Conservation (phyloP, 495 filamentous ascomycete species). For the Clohesyomyces aquaticus region DNA sequence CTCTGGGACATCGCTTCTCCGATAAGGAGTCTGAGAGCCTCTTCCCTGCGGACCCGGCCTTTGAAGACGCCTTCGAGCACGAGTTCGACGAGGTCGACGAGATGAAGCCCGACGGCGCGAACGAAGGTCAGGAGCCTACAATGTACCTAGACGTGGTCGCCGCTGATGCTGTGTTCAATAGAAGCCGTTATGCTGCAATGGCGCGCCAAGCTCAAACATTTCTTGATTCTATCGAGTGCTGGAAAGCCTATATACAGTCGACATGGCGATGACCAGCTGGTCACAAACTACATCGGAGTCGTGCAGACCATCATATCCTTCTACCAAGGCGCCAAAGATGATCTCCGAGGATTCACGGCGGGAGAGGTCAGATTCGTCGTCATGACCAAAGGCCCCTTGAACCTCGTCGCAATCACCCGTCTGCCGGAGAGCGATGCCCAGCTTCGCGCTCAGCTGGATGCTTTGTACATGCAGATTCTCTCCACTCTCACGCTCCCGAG, state of each 20-base stretch:
- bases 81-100: slow-evolving; percentile 82
- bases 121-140: slow-evolving; percentile 62
- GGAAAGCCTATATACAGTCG: slow-evolving; percentile 98
- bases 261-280: slow-evolving; percentile 84
- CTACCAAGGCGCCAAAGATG: slow-evolving; percentile 78
- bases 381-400: slow-evolving; percentile 78
- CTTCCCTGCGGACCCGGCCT: slow-evolving; percentile 55
- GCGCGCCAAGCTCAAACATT: slow-evolving; percentile 93
- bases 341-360: slow-evolving; percentile 78
- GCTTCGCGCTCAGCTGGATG: slow-evolving; percentile 84
- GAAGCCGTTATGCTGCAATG: slow-evolving; percentile 65
- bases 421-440: slow-evolving; percentile 89
- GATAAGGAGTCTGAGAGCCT: slow-evolving; percentile 60
- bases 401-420: slow-evolving; percentile 89
- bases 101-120: slow-evolving; percentile 60
- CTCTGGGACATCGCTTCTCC: slow-evolving; percentile 61
- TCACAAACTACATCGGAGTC: slow-evolving; percentile 92
- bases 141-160: slow-evolving; percentile 26
- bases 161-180: slow-evolving; percentile 39
- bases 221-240: slow-evolving; percentile 90
- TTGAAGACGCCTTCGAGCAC: slow-evolving; percentile 64
- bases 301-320: slow-evolving; percentile 98
- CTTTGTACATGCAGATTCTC: slow-evolving; percentile 95
- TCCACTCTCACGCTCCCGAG: slow-evolving; percentile 91
- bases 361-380: slow-evolving; percentile 84